Base-by-base conservation (phyloP, 495 filamentous ascomycete genomes). In the Lasiosphaeria hispida region DNA sequence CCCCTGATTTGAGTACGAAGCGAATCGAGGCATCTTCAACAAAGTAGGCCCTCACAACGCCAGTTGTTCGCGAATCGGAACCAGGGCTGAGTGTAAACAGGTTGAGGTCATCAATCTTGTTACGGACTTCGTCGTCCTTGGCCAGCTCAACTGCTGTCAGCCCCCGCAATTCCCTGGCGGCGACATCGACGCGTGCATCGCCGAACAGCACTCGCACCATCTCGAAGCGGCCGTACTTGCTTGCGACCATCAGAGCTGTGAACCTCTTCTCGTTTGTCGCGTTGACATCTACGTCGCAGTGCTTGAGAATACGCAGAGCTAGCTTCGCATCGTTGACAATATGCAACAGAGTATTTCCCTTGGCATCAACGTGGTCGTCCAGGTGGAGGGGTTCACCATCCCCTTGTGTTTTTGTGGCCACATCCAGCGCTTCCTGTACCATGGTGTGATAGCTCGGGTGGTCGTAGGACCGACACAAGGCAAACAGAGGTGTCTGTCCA, bases 221-320 rank as follows among this genome's bases (percentile, higher is more conserved):
- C 60, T 97, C 94, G 14, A 96, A 87, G 44, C 95, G 84, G 19
- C 93, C 94, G 65, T 96, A 99, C 72, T 99, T 99, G 78, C 92
- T 96, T n/a, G 92, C 93, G 55, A 97, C 89, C 95, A 99, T 99
- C 50, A 99, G 76, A 1, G 95, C 85, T 0, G 95, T 99, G 64
- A 97, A 97, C 47, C 81, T 87, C 76, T 91, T 96, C 66, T 97
- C 95, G 65, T 99, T 99, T 0, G 87, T 88, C 0, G 94, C 94
- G 72, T 99, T 99, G 37, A 92, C 89, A 68, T 97, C 91, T 14
- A 90, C 86, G 63, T 99, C 95, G 69, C 92, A 94, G 41, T 87
- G 82, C 52, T 85, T 76, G 3, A 99, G 75, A 19, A 96, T 89
- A 37, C 83, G 82, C 30, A 84, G 58, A 1, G 89, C 89, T 53